Evolutionary conservation across 2,329 filamentous ascomycete species (phyloP).

Genomic region (Trichophyton equinum): DNA sequence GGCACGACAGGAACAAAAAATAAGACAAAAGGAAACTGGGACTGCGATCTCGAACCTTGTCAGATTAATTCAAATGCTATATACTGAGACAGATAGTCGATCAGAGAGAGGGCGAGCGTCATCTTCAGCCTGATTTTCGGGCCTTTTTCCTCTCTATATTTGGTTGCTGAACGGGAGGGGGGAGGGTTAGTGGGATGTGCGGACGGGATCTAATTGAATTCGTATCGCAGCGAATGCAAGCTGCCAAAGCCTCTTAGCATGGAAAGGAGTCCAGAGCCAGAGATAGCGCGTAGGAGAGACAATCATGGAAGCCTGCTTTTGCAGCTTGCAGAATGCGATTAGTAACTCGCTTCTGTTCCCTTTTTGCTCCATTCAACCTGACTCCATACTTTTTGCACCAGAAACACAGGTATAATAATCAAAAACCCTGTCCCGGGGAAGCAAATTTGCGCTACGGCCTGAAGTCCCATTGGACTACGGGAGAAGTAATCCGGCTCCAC

Average conservation of each 20-base stretch:
- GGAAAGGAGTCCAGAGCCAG: neutral
- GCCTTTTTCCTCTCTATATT: neutral
- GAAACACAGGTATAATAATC: slow-evolving; percentile 3
- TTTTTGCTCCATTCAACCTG: neutral
- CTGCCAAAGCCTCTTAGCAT: neutral
- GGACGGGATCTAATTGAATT: neutral
- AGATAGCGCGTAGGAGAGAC: neutral
- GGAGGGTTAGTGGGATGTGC: too few species aligned
- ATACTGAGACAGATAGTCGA: neutral
- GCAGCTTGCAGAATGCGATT: slow-evolving; percentile 1
- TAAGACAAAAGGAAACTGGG: neutral
- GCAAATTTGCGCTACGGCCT: slow-evolving; percentile 3
- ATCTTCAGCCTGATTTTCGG: slow-evolving; percentile 1
- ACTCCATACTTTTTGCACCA: slow-evolving; percentile 2
- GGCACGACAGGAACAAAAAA: neutral
- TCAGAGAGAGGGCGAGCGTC: neutral
- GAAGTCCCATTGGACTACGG: neutral
- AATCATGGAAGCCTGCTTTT: neutral
- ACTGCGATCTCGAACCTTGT: neutral
- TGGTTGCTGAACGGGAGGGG: neutral
- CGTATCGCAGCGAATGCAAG: neutral
- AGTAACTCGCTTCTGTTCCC: slow-evolving; percentile 1
- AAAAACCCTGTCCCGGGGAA: slow-evolving; percentile 3
- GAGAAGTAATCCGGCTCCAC: neutral
- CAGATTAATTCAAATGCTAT: neutral